phyloP scores from a whole-genome alignment of 2,329 filamentous ascomycete species.

The Alternaria triticina region DNA sequence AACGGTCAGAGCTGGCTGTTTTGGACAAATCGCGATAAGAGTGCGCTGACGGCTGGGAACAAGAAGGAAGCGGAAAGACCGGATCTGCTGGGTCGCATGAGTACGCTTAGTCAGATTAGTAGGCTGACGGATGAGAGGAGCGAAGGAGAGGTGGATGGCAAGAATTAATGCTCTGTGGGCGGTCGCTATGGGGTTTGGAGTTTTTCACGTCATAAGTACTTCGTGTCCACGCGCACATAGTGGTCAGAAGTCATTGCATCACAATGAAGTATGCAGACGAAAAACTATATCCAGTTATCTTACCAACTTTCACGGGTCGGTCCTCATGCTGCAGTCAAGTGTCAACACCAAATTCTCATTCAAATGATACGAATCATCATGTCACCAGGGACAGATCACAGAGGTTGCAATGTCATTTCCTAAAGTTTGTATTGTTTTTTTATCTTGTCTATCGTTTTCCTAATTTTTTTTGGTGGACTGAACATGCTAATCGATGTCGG shows the following conservation, averaged over 20 bases:
- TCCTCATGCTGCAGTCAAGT: neutral
- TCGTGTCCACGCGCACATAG: neutral
- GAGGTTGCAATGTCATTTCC: neutral
- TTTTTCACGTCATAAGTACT: neutral
- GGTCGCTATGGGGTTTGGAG: neutral
- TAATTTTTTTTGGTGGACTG: neutral
- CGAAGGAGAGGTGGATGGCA: slow-evolving; percentile 8
- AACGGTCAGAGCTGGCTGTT: slow-evolving; percentile 61
- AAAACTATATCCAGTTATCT: neutral
- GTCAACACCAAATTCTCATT: neutral
- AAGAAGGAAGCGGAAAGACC: slow-evolving; percentile 31
- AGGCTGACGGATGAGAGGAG: slow-evolving; percentile 54
- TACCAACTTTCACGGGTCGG: neutral
- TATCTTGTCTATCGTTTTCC: neutral
- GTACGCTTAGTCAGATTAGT: slow-evolving; percentile 63
- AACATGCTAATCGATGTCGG: neutral
- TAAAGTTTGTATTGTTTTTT: neutral
- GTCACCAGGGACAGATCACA: neutral
- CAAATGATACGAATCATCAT: neutral
- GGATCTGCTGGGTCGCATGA: slow-evolving; percentile 48
- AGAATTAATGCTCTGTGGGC: neutral
- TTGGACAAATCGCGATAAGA: slow-evolving; percentile 53
- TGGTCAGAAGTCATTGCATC: neutral
- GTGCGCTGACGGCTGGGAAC: neutral
- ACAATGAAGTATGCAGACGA: neutral